Evolutionary conservation across 2,329 filamentous ascomycete species (phyloP).

Genomic region (Colletotrichum lindemuthianum): DNA sequence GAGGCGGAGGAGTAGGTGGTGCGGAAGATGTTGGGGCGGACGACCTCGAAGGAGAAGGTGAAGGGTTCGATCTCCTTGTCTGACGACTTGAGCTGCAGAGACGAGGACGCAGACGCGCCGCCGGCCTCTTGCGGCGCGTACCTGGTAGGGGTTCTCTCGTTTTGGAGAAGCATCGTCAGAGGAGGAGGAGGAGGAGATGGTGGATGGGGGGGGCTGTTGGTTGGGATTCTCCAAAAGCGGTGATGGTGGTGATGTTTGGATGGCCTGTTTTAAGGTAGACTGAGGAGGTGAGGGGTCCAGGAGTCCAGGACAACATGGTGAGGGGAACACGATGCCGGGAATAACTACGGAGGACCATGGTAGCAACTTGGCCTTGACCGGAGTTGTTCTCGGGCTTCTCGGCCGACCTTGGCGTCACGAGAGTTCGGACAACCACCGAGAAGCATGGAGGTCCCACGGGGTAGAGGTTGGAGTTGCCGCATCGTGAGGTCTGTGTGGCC

Average conservation of each 20-base stretch:
- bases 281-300: conserved; percentile 9
- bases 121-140: conserved; percentile 28
- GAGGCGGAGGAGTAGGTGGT: conserved; percentile 71
- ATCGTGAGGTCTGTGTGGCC: neutral
- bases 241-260: too few relatives aligned
- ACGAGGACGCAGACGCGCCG: conserved; percentile 4
- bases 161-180: conserved; percentile 29
- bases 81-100: conserved; percentile 27
- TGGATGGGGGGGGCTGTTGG: neutral
- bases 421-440: conserved; percentile 2
- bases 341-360: neutral
- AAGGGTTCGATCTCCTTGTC: conserved; percentile 47
- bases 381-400: neutral
- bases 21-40: conserved; percentile 72
- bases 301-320: neutral
- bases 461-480: conserved; percentile 2
- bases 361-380: too few relatives aligned
- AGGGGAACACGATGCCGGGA: neutral
- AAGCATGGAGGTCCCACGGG: neutral
- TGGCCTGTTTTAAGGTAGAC: too few relatives aligned
- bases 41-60: conserved; percentile 70
- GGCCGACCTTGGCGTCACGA: conserved; percentile 3
- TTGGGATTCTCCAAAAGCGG: neutral
- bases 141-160: conserved; percentile 22
- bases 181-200: too few relatives aligned